phyloP scores from a whole-genome alignment of 345 rosid genomes.

The Moricandia arvensis region DNA sequence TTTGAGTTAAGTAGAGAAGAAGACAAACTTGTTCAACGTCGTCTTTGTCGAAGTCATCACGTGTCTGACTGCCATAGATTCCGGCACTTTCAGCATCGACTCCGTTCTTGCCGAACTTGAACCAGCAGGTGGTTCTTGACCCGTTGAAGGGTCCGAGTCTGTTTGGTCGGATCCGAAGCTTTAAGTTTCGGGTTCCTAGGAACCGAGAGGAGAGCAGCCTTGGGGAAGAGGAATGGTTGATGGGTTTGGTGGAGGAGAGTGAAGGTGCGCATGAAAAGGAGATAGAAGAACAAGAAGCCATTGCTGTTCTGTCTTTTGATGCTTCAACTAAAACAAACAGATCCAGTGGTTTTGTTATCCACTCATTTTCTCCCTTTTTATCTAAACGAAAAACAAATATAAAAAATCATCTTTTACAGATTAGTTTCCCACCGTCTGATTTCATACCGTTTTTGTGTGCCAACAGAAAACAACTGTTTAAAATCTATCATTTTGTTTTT shows the following conservation, averaged over 20 bases:
- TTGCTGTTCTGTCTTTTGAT: constrained; percentile 12
- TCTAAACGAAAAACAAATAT: neutral
- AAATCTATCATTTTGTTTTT: no score
- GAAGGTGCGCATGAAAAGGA: constrained; percentile 39
- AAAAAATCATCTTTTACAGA: neutral
- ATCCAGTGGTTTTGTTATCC: constrained; percentile 29
- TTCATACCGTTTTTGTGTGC: no score
- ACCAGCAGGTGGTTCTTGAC: constrained; percentile 70
- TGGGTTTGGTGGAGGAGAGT: constrained; percentile 37
- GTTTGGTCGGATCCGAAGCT: constrained; percentile 23
- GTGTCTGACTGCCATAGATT: constrained; percentile 82
- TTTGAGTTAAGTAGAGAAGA: neutral
- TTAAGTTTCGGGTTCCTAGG: constrained; percentile 44
- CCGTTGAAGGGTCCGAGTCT: constrained; percentile 71
- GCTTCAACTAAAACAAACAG: constrained; percentile 27
- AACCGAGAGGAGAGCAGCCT: constrained; percentile 47
- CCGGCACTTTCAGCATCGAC: constrained; percentile 96
- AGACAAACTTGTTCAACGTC: constrained; percentile 85
- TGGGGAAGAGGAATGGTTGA: constrained; percentile 15
- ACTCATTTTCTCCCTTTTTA: constrained; percentile 19
- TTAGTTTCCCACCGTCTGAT: neutral
- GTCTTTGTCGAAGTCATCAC: constrained; percentile 93
- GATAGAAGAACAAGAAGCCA: constrained; percentile 43
- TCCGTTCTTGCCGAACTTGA: constrained; percentile 83
- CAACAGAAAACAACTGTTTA: no score